Evolutionary conservation across 208 protist species (phyloP), one percentile per base, ranked within the genome.

Genomic region (Crithidia expoeki): DNA sequence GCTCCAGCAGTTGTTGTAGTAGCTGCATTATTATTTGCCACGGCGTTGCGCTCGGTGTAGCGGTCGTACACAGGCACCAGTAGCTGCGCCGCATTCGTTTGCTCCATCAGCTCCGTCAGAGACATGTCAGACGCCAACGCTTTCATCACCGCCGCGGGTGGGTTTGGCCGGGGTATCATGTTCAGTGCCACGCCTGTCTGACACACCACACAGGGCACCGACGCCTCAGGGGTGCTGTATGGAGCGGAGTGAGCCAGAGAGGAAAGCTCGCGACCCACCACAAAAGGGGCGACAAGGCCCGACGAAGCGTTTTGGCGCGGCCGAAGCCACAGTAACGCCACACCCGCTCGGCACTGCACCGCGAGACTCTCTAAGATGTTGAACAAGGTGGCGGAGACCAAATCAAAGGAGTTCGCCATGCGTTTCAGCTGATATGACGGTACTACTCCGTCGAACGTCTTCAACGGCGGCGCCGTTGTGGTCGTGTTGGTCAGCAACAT

Each of bases 261-360:
- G 19, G 75, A 74, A 28, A 88, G 66, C 32, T 94, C 88, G 2
- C 86, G 81, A 6, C 89, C 87, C 12, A 96, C 89, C 1, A 94
- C 89, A 81, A 96, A 96, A 17, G 92, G 92, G 19, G 89, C 89
- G 19, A 96, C 81, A 12, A 96, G 86, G 70, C 94, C 92, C 5
- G 79, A 77, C 7, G 89, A 90, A 4, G 93, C 76, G 16, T 83
- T 89, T 46, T 70, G 71, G 32, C 83, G 85, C 16, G 87, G 88
- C 11, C 82, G 79, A 36, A 96, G 50, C 89, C 92, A 96, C 62
- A 96, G 67, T 51, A 96, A 57, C 30, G 89, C 89, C 19, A 85
- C 86, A 21, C 84, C 80, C 10, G 83, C 83, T 25, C 92, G 62
- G 19, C 84, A 80, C 58, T 89, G 85, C 59, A 94, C 85, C n/a